A percentile compares a stretch with the other conserved stretches of the same genome.
These are phyloP conservation scores for Cyberlindnera subsufficiens DNA, from an alignment of 805 yeast genomes.

Conservation along the genomic window DNA sequence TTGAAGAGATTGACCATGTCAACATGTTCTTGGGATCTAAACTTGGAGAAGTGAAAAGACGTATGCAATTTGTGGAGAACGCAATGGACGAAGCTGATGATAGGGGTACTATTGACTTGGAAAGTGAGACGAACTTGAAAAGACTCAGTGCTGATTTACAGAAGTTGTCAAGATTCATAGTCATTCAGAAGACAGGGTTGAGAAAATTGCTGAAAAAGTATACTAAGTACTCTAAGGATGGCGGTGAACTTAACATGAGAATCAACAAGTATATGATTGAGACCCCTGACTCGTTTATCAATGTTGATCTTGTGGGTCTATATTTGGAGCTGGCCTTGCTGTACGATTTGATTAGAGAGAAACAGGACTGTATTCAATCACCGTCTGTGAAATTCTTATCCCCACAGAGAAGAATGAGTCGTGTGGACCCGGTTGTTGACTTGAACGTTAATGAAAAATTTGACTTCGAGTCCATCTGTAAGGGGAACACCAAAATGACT, in stretches of 20 bases:
- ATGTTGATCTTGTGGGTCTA: constrained; percentile 52
- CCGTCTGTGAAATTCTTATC: neutral
- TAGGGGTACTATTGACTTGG: constrained; percentile 5
- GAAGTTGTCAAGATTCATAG: constrained; percentile 61
- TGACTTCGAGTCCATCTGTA: constrained; percentile 31
- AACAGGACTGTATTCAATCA: neutral
- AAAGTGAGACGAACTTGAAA: constrained; percentile 31
- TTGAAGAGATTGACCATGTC: constrained; percentile 54
- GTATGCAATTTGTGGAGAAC: constrained; percentile 34
- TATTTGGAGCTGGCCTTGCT: constrained; percentile 55
- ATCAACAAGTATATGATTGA: constrained; percentile 30
- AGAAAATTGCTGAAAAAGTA: constrained; percentile 71
- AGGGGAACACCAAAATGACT: constrained; percentile 29
- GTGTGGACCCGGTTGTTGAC: constrained; percentile 11
- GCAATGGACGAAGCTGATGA: constrained; percentile 23
- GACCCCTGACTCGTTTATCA: constrained; percentile 51
- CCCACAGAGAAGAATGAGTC: constrained; percentile 9
- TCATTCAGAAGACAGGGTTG: constrained; percentile 69
- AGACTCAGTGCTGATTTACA: constrained; percentile 48
- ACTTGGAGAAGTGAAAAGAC: constrained; percentile 59
- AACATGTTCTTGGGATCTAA: constrained; percentile 61
- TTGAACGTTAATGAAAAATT: constrained; percentile 24
- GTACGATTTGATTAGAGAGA: constrained; percentile 41
- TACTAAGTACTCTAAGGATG: constrained; percentile 36
- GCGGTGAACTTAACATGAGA: constrained; percentile 21